A percentile compares a stretch with the other conserved stretches of the same genome.
Evolutionary conservation across 176 grass and related monocot species (phyloP).

Genomic region (Neostapfia colusana): DNA sequence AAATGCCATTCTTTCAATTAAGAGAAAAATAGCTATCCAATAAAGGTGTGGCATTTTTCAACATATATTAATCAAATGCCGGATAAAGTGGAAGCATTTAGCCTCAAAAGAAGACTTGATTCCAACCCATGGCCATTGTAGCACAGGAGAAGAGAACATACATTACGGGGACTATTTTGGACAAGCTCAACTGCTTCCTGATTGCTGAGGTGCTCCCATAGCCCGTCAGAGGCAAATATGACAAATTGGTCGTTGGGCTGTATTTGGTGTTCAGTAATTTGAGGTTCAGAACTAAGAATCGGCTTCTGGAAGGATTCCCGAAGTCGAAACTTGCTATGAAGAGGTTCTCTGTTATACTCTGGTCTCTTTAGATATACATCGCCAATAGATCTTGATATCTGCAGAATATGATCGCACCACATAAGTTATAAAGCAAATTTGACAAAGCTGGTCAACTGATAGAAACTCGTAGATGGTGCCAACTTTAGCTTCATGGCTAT

Average conservation of each 20-base stretch:
- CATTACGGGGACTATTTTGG: conserved; percentile 61
- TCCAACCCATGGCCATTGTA: conserved; percentile 5
- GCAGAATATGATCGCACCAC: conserved; percentile 42
- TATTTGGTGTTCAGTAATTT: conserved; percentile 66
- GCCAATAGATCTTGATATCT: conserved; percentile 92
- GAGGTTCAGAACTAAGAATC: conserved; percentile 82
- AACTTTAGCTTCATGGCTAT: conserved; percentile 2
- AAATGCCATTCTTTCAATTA: not conserved
- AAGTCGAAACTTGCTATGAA: conserved; percentile 73
- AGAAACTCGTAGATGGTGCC: not conserved
- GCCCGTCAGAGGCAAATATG: conserved; percentile 93
- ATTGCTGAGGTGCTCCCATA: conserved; percentile 92
- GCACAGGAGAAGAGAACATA: conserved; percentile 50
- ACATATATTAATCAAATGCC: not conserved
- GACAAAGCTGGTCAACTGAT: not conserved
- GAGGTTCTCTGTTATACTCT: conserved; percentile 77
- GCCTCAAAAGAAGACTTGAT: conserved; percentile 6
- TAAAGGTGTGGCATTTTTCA: not conserved
- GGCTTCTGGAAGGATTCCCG: conserved; percentile 65
- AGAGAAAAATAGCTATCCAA: not conserved
- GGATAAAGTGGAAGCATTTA: not conserved
- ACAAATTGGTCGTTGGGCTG: conserved; percentile 69
- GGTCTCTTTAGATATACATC: conserved; percentile 83
- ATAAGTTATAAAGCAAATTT: conserved; percentile 17
- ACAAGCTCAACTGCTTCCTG: conserved; percentile 89